Conservation (phyloP, 257 asterid species). For the Gentiana macrophylla region DNA sequence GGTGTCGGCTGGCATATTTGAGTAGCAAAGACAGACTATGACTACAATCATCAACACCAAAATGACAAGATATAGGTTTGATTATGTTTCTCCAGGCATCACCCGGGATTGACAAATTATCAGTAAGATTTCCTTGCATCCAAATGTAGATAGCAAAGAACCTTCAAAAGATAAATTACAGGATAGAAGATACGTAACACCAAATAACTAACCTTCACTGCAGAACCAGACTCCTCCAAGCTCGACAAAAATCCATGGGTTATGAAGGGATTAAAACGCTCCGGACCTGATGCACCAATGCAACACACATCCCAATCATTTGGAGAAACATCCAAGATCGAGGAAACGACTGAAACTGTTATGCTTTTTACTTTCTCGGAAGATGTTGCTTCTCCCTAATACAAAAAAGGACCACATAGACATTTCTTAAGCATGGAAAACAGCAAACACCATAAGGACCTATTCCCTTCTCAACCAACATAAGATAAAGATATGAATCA, state of each 20-base stretch:
- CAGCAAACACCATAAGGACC: conserved; percentile 1
- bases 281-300: conserved; percentile 52
- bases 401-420: conserved; percentile 7
- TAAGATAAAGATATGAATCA: conserved; percentile 6
- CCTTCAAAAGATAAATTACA: no score
- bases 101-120: no score
- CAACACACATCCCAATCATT: conserved; percentile 89
- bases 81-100: no score
- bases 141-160: no score
- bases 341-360: conserved; percentile 73
- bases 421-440: background rate
- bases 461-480: conserved; percentile 1
- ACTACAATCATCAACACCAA: no score
- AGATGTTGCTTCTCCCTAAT: conserved; percentile 38
- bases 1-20: no score
- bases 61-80: no score
- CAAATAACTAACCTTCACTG: conserved; percentile 49
- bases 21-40: no score
- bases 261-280: conserved; percentile 71
- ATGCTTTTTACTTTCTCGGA: conserved; percentile 28
- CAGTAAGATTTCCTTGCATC: no score
- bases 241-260: conserved; percentile 79
- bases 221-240: conserved; percentile 84
- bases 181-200: conserved; percentile 18
- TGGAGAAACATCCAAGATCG: conserved; percentile 61